These are phyloP conservation scores for Zoysia pacifica DNA, from an alignment of 176 grass and related monocot species.

Conservation along the genomic window DNA sequence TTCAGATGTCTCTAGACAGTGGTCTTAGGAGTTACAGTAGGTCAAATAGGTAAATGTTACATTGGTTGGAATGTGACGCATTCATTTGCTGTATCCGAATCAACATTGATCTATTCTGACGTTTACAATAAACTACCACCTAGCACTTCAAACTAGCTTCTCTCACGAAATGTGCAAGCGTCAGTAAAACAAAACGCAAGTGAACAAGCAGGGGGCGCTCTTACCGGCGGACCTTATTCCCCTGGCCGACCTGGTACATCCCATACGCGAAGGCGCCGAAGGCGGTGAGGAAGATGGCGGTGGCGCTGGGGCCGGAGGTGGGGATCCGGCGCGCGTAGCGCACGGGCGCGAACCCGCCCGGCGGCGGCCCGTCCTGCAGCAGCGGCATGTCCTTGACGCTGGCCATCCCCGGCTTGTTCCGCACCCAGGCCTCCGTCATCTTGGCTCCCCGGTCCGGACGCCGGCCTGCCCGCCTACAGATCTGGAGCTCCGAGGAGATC, in stretches of 20 bases:
- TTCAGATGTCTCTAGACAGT: background rate
- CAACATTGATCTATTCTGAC: background rate
- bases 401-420: constrained; percentile 93
- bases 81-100: background rate
- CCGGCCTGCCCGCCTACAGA: background rate
- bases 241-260: constrained; percentile 99
- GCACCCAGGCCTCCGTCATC: constrained; percentile 85
- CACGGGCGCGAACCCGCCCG: constrained; percentile 85
- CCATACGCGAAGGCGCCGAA: constrained; percentile 85
- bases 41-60: background rate
- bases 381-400: constrained; percentile 96
- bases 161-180: background rate
- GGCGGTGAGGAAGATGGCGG: constrained; percentile 70
- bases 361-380: constrained; percentile 90
- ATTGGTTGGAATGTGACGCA: background rate
- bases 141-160: background rate
- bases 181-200: background rate
- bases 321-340: constrained; percentile 95
- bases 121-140: background rate
- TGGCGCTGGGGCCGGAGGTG: constrained; percentile 76
- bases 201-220: background rate
- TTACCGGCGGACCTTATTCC: constrained; percentile 92
- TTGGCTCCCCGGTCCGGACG: constrained; percentile 34
- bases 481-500: constrained; percentile 35
- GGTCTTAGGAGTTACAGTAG: background rate